A percentile compares a stretch with the other conserved stretches of the same genome.
Conservation (phyloP, 495 filamentous ascomycete species). For the Entonaema liquescens region DNA sequence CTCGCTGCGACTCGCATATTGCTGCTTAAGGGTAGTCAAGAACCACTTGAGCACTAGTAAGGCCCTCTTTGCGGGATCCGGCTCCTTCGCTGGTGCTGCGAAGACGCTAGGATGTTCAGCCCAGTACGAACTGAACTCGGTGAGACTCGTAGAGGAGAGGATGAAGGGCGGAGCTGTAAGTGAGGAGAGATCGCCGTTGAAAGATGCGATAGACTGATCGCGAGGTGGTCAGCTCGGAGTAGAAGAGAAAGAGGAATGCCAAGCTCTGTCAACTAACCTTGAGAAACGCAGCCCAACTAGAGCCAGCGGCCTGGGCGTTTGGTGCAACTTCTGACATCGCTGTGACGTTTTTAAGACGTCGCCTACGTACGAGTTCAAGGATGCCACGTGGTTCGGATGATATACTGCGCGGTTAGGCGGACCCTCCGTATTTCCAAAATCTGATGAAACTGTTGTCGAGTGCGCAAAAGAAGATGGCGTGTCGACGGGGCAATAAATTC, state of each 20-base stretch:
- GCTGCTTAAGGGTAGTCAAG: conserved; percentile 91
- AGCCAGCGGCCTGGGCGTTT: conserved; percentile 48
- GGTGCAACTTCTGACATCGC: conserved; percentile 42
- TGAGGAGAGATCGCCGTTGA: conserved; percentile 94
- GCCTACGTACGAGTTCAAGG: conserved; percentile 23
- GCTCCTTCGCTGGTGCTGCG: conserved; percentile 82
- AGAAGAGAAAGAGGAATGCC: background rate
- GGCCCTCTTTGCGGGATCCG: conserved; percentile 83
- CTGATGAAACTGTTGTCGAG: conserved; percentile 21
- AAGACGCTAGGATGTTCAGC: conserved; percentile 90
- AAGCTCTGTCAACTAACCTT: conserved; percentile 50
- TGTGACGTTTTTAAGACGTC: conserved; percentile 22
- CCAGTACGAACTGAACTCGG: conserved; percentile 98
- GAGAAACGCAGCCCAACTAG: conserved; percentile 62
- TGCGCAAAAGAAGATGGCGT: conserved; percentile 16
- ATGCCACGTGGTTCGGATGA: conserved; percentile 10
- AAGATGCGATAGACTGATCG: conserved; percentile 86
- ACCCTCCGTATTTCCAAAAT: conserved; percentile 16
- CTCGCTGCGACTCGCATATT: conserved; percentile 90
- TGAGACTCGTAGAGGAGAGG: conserved; percentile 87
- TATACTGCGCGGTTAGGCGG: conserved; percentile 17
- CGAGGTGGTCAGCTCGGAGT: conserved; percentile 7
- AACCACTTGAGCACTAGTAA: conserved; percentile 96
- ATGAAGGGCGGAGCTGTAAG: conserved; percentile 97
- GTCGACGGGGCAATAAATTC: conserved; percentile 14